phyloP scores from a whole-genome alignment of 306 rosid species.

The Malus asiatica region DNA sequence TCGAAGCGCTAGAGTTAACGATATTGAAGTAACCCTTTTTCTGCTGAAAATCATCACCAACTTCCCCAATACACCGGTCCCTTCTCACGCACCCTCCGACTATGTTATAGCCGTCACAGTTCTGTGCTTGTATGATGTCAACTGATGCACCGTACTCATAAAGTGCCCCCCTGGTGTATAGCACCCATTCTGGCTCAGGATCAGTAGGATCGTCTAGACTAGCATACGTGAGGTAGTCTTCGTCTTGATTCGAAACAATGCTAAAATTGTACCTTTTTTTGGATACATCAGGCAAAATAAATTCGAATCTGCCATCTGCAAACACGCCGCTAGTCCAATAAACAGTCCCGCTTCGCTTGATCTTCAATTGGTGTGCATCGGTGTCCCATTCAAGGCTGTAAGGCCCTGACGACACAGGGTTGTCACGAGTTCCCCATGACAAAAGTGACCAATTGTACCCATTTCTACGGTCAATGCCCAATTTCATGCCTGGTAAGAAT shows the following conservation, averaged over 20 bases:
- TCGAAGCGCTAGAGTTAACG: background rate
- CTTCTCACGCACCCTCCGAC: background rate
- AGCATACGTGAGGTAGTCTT: background rate
- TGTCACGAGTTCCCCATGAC: background rate
- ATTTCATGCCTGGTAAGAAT: background rate
- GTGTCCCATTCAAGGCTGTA: background rate
- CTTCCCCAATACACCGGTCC: background rate
- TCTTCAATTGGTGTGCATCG: background rate
- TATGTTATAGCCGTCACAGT: background rate
- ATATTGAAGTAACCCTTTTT: background rate
- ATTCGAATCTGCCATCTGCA: background rate
- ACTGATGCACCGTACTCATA: background rate
- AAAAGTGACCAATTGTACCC: background rate
- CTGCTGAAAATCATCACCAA: background rate
- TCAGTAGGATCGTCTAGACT: background rate
- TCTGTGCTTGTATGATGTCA: background rate
- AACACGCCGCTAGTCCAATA: background rate
- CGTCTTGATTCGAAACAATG: background rate
- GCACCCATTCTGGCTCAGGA: background rate
- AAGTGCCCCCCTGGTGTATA: background rate
- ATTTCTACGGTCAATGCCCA: background rate
- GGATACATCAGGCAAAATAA: background rate
- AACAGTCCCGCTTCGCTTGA: background rate
- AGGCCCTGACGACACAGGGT: background rate
- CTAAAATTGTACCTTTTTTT: background rate